Evolutionary conservation across 208 protist species (phyloP), one percentile per base, ranked within the genome.

Genomic region (Balamuthia mandrillaris): DNA sequence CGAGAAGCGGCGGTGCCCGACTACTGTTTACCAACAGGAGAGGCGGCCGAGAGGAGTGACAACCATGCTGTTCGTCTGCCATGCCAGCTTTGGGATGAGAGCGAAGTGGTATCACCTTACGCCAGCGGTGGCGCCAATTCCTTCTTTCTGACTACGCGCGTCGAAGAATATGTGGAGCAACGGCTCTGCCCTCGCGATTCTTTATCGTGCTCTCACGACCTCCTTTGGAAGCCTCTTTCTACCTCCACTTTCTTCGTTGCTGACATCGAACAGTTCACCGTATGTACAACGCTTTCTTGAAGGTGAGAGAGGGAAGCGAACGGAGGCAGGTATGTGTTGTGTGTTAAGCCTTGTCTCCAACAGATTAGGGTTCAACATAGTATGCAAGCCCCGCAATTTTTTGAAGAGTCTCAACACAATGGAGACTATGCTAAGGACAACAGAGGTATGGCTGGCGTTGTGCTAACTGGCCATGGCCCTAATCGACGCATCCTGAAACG

Each of bases 381-480:
- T 45, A 77, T 77, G 66, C 66, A 77, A 45, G 66, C 66, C 24
- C 66, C 66, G 5, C 66, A 77, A 21, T 77, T 77, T 33, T 77
- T 77, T 33, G 66, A 77, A 33, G 66, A 77, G 42, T 77, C 66
- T 18, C 44, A 45, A 18, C 66, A 77, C 44, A 56, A 39, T 4
- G 44, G 54, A 16, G 66, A 18, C 1, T 77, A 41, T 54, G 66
- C 66, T 14, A 45, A 77, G 3, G 66, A 45, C 37, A 77, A 77
- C 44, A 39, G 49, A 10, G 44, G 54, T 33, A 51, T 77, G 66
- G 39, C 49, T 3, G 66, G 66, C 66, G 66, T 77, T 29, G 44
- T 77, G 18, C 49, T 77, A 45, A 77, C 49, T 39, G 49, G 54
- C 21, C 35, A 9, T 35, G 33, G 24, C 58, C 10, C 10, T 65